Conservation (phyloP, 257 asterid genomes). For the Capsicum pubescens region DNA sequence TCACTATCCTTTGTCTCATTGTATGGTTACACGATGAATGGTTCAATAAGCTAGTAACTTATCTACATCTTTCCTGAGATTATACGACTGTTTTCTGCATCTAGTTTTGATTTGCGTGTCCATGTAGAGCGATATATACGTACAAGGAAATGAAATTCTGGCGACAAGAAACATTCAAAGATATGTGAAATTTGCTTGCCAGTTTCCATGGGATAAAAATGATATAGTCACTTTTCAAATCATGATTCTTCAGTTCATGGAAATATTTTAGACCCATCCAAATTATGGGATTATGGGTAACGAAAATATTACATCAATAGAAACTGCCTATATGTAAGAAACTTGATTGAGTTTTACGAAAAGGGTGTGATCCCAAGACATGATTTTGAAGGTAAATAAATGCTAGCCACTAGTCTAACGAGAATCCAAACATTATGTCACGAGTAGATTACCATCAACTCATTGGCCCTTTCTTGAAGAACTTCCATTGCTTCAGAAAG, state of each 20-base stretch:
- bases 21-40: conserved; percentile 4
- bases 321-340: neutral
- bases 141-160: conserved; percentile 1
- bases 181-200: neutral
- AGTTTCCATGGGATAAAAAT: neutral
- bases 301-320: neutral
- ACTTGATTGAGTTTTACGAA: neutral
- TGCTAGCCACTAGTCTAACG: neutral
- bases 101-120: conserved; percentile 11
- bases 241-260: conserved; percentile 8
- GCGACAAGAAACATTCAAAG: neutral
- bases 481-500: conserved; percentile 82
- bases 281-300: conserved; percentile 20
- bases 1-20: conserved; percentile 2
- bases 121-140: neutral
- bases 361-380: neutral
- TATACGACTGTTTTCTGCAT: neutral
- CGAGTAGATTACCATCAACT: conserved; percentile 54
- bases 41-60: neutral
- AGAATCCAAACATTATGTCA: neutral
- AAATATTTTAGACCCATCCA: neutral
- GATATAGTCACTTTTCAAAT: neutral
- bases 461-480: conserved; percentile 63
- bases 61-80: conserved; percentile 8
- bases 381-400: neutral